Evolutionary conservation across 2,329 filamentous ascomycete species (phyloP), one percentile per base, ranked within the genome.

Genomic region (Dothideomycetes sp.): DNA sequence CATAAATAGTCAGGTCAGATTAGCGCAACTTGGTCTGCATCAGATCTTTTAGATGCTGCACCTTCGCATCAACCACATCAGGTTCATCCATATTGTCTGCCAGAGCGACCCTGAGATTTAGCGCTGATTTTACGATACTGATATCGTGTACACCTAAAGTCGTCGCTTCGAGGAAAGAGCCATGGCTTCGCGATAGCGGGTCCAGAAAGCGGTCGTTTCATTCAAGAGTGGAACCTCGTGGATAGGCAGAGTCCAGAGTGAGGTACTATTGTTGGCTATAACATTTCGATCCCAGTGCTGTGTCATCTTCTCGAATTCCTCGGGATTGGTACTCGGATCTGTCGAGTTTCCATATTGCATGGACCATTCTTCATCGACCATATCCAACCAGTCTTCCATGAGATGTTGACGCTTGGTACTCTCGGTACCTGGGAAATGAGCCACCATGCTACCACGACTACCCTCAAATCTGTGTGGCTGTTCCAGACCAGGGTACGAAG

Each of bases 351-450:
- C 25, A 11, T 38, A 38, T 22, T 38, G 35, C 16, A 38, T 16
- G 4, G 17, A 13, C 36, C 36, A 39, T 31, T 39, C 36, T 4
- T 24, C 9, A 9, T 39, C 36, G 1, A 39, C 13, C 12, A 39
- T 3, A 17, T 39, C 28, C 27, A 39, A 15, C 36, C 36, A 39
- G 13, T 39, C 36, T 8, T 10, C 7, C 36, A 39, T 39, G 10
- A 39, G 19, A 5, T 12, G 3, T n/a, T 28, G 18, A 2, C 36
- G 27, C 3, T 15, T 15, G 2, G 17, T 9, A 5, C 27, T 16
- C 4, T 28, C 18, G 9, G 27, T n/a, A 3, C 36, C 36, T 2
- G 36, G 27, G 27, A 28, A 39, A 39, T 39, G 36, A n/a, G 18
- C 18, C 5, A 39, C 7, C 27, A 39, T 22, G 13, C 19, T 18